Base-by-base conservation (phyloP, 352 stramenopile species). In the Pythium plurisporium region DNA sequence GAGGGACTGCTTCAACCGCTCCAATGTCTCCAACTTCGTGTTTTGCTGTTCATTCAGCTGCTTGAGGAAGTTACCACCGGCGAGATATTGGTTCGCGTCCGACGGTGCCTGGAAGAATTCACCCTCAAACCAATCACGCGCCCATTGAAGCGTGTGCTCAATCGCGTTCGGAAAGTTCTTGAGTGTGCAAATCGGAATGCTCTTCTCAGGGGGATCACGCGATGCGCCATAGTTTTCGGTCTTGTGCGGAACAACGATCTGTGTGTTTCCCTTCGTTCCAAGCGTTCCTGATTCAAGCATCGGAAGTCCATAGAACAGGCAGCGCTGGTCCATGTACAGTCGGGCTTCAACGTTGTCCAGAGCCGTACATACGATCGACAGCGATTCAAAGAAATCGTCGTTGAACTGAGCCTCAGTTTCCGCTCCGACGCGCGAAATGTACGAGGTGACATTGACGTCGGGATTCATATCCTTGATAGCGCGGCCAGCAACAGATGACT, bases 111-210 rank as follows among this genome's bases (percentile, higher is more conserved):
- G 96, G 64, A 98, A 98, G 75, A 99, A 99, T 49, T 96, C 89
- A 20, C 96, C 97, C 74, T 99, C 96, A 73, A 99, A 99, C 84
- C 94, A 99, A 74, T 99, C 97, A 33, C 97, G 88, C 23, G 97
- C 96, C 96, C 97, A 99, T 69, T 98, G 95, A 15, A 99, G 72
- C 15, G 96, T 99, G 76, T 99, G 97, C 60, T 99, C 95, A 67
- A 99, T 99, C 42, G 98, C 91, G 72, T 99, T 99, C 3, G 97
- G 98, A 64, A 99, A 99, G 77, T 99, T 99, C 79, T 99, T 99
- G 20, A 99, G 78, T 1, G 98, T 99, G 67, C 98, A 99, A 47
- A 99, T 97, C 9, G 97, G 97, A 68, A 99, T 99, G 49, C 86
- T 97, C 77, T 99, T 99, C 75, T 99, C 97, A 6, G 97, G 96